Conservation (phyloP, 495 filamentous ascomycete species). For the Corynascus novoguineensis region DNA sequence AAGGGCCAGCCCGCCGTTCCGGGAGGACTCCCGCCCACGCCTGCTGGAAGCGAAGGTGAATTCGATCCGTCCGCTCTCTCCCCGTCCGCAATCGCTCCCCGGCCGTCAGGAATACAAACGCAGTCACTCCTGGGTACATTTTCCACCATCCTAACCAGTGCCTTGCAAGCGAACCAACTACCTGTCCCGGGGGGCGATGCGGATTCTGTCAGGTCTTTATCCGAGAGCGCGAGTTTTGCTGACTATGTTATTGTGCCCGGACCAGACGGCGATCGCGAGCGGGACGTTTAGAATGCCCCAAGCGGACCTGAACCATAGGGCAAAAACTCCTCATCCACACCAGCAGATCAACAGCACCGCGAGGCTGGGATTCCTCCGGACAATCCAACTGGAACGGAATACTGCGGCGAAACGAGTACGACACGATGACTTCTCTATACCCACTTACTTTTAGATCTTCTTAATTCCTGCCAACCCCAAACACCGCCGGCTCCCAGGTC, state of each 20-base stretch:
- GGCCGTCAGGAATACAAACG: conserved; percentile 10
- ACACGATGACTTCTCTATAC: conserved; percentile 16
- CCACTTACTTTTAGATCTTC: conserved; percentile 11
- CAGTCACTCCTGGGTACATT: conserved; percentile 1
- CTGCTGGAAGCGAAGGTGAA: conserved; percentile 57
- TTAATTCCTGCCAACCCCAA: background rate
- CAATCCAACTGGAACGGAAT: too few relatives aligned
- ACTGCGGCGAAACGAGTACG: conserved; percentile 1
- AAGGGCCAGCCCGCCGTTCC: conserved; percentile 41
- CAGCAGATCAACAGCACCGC: background rate
- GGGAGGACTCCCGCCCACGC: conserved; percentile 50
- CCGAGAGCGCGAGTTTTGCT: conserved; percentile 28
- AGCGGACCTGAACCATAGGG: too few relatives aligned
- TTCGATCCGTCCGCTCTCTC: conserved; percentile 28
- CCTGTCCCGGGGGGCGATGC: conserved; percentile 14
- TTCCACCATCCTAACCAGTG: conserved; percentile 1
- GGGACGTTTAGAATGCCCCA: conserved; percentile 28
- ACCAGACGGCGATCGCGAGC: conserved; percentile 38
- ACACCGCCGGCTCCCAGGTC: background rate
- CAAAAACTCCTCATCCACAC: background rate
- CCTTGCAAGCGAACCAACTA: background rate
- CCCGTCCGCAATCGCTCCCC: conserved; percentile 11
- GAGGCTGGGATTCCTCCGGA: background rate
- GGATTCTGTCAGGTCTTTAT: conserved; percentile 26
- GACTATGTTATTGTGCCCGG: conserved; percentile 31